Evolutionary conservation across 2,329 filamentous ascomycete species (phyloP), one percentile per base, ranked within the genome.

Genomic region (Fusarium veterinarium): DNA sequence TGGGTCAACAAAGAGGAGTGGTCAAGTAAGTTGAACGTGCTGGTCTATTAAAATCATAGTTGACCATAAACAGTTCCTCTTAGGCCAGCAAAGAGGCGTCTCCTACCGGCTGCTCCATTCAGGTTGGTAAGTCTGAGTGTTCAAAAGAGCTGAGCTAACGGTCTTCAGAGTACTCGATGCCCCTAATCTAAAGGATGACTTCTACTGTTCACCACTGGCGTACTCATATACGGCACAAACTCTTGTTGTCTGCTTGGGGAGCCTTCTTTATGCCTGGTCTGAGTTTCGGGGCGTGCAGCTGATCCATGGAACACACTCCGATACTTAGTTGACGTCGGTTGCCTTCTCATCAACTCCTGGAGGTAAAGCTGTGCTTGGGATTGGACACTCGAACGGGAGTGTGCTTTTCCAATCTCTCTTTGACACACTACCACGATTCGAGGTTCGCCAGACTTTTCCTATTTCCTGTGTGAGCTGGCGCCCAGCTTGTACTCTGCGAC

Each of bases 181-280:
- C 13, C 95, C 95, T 6, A 90, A 91, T 57, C 86, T 98, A n/a
- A 91, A 94, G 63, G 95, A 98, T 77, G 95, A 99, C 81, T 99
- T 95, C 80, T 99, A 99, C 80, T 98, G 95, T 82, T 96, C 95
- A 0, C 87, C 95, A 5, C 86, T 99, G 60, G 94, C 96, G 14
- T 98, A 97, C 80, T 97, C 92, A 0, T 81, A 88, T 44, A 92
- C 89, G 12, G 89, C 90, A 56, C 89, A 92, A 59, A 93, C 92
- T 19, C 87, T 99, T 20, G 95, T 94, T 23, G 93, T 98, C 23
- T 95, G 94, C 1, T 86, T 98, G 19, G 92, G 91, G 1, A 90
- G 91, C 60, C 86, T 91, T 40, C 88, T 99, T 8, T 98, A 97
- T 80, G 89, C 93, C 9, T 99, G 95, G 96, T 95, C 94, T 0